Conservation (phyloP, 176 grass and related monocot species). For the Juncus inflexus region DNA sequence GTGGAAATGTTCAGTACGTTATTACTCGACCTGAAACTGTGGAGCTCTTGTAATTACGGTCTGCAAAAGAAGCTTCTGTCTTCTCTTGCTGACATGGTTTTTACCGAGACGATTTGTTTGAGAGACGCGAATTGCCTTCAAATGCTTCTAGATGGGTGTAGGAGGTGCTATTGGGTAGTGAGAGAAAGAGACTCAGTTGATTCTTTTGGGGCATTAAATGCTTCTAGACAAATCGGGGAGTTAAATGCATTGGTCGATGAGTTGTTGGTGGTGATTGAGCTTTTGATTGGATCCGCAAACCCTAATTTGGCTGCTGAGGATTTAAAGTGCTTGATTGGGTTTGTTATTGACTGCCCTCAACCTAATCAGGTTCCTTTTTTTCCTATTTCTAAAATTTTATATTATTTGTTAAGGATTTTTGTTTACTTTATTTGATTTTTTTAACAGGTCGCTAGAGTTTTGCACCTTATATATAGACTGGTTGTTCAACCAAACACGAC, state of each 20-base stretch:
- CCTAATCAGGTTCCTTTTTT: constrained; percentile 80
- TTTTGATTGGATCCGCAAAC: constrained; percentile 67
- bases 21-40: constrained; percentile 87
- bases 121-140: constrained; percentile 87
- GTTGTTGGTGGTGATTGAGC: constrained; percentile 93
- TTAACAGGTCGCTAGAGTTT: constrained; percentile 80
- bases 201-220: constrained; percentile 45
- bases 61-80: constrained; percentile 99
- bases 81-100: constrained; percentile 96
- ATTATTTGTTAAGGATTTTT: neutral
- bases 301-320: constrained; percentile 60
- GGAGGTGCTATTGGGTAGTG: constrained; percentile 91
- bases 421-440: constrained; percentile 28
- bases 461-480: constrained; percentile 93
- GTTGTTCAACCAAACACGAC: constrained; percentile 86
- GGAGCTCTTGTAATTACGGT: constrained; percentile 90
- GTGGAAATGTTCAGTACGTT: constrained; percentile 89
- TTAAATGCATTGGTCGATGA: constrained; percentile 94
- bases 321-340: constrained; percentile 84
- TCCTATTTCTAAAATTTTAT: constrained; percentile 23
- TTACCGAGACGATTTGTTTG: constrained; percentile 83
- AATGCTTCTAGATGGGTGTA: constrained; percentile 97
- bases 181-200: constrained; percentile 71
- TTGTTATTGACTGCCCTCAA: constrained; percentile 91
- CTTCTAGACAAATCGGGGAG: constrained; percentile 65